A percentile compares a stretch with the other conserved stretches of the same genome.
Evolutionary conservation across 2,329 filamentous ascomycete species (phyloP).

Genomic region (Colletotrichum sp.): DNA sequence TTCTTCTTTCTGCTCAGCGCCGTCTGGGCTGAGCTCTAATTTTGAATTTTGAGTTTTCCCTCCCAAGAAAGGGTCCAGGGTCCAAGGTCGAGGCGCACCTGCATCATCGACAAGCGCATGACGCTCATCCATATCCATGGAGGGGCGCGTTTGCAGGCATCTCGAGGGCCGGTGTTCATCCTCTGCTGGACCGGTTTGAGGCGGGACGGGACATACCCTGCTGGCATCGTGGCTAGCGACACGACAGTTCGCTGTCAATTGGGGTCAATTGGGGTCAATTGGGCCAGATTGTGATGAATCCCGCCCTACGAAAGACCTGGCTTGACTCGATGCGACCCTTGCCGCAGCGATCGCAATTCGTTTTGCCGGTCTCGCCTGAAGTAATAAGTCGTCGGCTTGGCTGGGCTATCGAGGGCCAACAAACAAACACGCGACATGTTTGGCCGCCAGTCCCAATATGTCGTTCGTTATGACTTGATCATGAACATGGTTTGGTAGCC

Average conservation of each 20-base stretch:
- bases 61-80: conserved; percentile 1
- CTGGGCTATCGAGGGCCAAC: neutral
- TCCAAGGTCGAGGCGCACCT: neutral
- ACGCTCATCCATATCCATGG: neutral
- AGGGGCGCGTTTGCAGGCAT: neutral
- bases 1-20: neutral
- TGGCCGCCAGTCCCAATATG: neutral
- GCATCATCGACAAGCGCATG: neutral
- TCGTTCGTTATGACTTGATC: neutral
- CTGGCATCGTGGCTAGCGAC: neutral
- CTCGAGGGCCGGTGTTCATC: neutral
- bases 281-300: neutral
- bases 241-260: neutral
- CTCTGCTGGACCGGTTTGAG: conserved; percentile 9
- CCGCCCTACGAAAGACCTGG: neutral
- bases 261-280: neutral
- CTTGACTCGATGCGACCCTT: conserved; percentile 2
- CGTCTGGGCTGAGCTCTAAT: neutral
- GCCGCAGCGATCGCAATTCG: conserved; percentile 16
- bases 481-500: neutral
- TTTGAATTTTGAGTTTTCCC: neutral
- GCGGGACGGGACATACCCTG: conserved; percentile 2
- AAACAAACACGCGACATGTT: neutral
- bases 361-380: neutral
- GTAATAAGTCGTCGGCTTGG: neutral